Evolutionary conservation across 164 flowering plant species (phyloP).

Genomic region (Macadamia tetraphylla): DNA sequence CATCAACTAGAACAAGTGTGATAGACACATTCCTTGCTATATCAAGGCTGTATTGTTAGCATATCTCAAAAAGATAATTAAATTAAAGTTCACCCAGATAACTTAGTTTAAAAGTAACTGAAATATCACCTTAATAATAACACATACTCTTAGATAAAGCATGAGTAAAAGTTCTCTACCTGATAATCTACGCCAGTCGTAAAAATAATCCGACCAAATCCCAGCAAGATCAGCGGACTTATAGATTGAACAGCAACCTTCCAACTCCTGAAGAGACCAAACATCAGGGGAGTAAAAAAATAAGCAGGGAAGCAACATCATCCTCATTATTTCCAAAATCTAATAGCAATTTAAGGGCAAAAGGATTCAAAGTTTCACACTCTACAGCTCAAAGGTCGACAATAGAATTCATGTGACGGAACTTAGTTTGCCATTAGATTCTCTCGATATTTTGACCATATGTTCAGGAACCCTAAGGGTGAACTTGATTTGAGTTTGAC

Average conservation of each 20-base stretch:
- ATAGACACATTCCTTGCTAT: too few relatives aligned
- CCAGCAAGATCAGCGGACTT: conserved; percentile 69
- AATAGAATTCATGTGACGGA: background rate
- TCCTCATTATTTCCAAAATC: background rate
- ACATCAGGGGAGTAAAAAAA: too few relatives aligned
- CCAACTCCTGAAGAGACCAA: conserved; percentile 50
- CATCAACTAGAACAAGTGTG: background rate
- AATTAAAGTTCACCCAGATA: too few relatives aligned
- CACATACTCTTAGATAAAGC: background rate
- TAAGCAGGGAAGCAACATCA: background rate
- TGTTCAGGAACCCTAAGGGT: too few relatives aligned
- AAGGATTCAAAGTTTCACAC: too few relatives aligned
- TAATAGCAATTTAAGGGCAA: too few relatives aligned
- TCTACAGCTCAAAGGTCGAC: background rate
- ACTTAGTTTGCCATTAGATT: background rate
- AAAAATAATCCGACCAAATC: conserved; percentile 70
- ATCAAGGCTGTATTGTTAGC: too few relatives aligned
- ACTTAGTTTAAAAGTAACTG: background rate
- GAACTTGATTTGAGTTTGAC: too few relatives aligned
- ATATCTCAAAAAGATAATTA: too few relatives aligned
- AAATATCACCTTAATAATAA: background rate
- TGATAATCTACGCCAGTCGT: conserved; percentile 83
- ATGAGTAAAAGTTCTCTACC: conserved; percentile 32
- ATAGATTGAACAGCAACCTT: conserved; percentile 47
- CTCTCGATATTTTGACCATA: too few relatives aligned